These are phyloP conservation scores for Fonsecaea pugnacius DNA, from an alignment of 2,329 filamentous ascomycete species.

Conservation along the genomic window DNA sequence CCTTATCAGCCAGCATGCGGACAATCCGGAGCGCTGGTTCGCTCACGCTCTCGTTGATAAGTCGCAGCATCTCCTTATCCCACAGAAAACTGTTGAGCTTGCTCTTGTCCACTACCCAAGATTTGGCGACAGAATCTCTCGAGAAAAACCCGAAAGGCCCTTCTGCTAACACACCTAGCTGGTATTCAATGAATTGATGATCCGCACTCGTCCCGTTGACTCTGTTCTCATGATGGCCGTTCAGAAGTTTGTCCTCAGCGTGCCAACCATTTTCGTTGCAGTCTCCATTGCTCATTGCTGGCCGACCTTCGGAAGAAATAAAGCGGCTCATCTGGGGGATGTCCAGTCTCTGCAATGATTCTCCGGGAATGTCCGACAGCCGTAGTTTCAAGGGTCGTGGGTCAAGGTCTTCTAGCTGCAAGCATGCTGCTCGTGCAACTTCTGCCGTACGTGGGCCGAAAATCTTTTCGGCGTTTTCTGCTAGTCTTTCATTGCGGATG, in stretches of 20 bases:
- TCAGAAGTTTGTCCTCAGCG: not conserved
- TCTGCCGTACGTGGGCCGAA: constrained; percentile 23
- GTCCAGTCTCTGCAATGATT: constrained; percentile 16
- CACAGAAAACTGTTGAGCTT: constrained; percentile 71
- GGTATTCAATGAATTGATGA: constrained; percentile 34
- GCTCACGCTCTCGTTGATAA: constrained; percentile 48
- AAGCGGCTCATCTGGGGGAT: constrained; percentile 18
- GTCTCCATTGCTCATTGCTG: constrained; percentile 4
- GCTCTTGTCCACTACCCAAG: constrained; percentile 86
- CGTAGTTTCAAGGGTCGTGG: constrained; percentile 30
- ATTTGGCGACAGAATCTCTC: constrained; percentile 56
- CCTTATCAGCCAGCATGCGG: constrained; percentile 79
- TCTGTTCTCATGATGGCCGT: constrained; percentile 17
- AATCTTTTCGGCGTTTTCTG: constrained; percentile 20
- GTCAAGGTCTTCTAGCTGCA: constrained; percentile 54
- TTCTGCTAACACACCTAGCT: constrained; percentile 56
- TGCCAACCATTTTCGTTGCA: constrained; percentile 14
- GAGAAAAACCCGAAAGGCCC: constrained; percentile 46
- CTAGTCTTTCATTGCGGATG: constrained; percentile 28
- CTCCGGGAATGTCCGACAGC: constrained; percentile 1
- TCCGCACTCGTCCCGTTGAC: constrained; percentile 16
- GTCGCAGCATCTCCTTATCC: constrained; percentile 78
- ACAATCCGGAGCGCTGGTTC: constrained; percentile 68
- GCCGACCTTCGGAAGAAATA: constrained; percentile 1
- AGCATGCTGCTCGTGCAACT: constrained; percentile 34